Conservation (phyloP, 495 filamentous ascomycete species). For the Neurospora sp. region DNA sequence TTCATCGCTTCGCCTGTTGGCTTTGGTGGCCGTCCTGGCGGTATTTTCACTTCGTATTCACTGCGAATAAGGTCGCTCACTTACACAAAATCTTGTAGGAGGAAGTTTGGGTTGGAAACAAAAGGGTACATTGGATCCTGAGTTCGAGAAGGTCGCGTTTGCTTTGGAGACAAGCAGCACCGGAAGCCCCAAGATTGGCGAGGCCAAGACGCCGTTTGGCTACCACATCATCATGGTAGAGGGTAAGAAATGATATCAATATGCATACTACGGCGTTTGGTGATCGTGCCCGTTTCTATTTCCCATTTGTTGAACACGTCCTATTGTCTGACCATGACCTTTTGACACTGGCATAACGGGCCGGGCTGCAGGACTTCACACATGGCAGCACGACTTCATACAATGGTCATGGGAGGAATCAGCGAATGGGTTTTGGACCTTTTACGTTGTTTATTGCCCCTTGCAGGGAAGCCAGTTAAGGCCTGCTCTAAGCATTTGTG, state of each 20-base stretch:
- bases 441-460: slow-evolving; percentile 16
- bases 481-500: slow-evolving; percentile 20
- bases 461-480: slow-evolving; percentile 11
- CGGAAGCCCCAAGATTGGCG: slow-evolving; percentile 61
- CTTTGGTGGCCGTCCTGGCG: not conserved
- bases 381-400: slow-evolving; percentile 5
- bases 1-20: too few relatives aligned
- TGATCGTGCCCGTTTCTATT: not conserved
- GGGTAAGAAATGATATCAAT: slow-evolving; percentile 5
- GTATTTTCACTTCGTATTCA: not conserved
- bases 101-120: slow-evolving; percentile 79
- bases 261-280: not conserved
- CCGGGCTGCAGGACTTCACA: not conserved
- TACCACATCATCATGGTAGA: slow-evolving; percentile 92
- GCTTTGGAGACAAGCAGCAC: slow-evolving; percentile 68
- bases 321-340: not conserved
- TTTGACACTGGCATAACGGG: not conserved
- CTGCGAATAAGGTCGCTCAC: not conserved
- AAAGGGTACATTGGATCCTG: slow-evolving; percentile 58
- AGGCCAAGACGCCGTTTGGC: slow-evolving; percentile 77
- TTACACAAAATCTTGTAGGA: slow-evolving; percentile 33
- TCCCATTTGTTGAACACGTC: not conserved
- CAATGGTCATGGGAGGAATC: not conserved
- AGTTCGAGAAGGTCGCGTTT: slow-evolving; percentile 76
- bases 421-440: not conserved